Evolutionary conservation across 768 basidiomycete genomes (phyloP), one percentile per base, ranked within the genome.

Genomic region (Saitozyma podzolica): DNA sequence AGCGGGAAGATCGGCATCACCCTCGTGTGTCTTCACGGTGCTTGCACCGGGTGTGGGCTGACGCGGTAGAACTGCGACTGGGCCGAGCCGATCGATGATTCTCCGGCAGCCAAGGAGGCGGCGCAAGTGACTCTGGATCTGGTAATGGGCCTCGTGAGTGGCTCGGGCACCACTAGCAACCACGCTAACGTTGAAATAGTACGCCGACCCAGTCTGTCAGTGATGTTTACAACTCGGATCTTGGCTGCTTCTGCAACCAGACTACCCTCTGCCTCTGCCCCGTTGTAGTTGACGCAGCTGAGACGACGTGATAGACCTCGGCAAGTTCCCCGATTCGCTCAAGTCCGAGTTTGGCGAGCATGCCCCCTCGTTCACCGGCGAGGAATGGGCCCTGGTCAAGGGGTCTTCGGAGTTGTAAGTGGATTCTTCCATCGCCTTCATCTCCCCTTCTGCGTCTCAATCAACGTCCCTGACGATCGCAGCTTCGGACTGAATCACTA

Each of bases 381-480:
- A 73, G 58, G 73, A 77, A 49, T 65, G 63, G 67, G 58, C 54
- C 41, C 14, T 72, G 19, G 41, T 75, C 48, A 70, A 68, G 48
- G 70, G 71, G 4, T 70, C 69, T 8, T 64, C 66, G 16, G 72
- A 73, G 14, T 73, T 73, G 62, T 65, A 45, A 40, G 63, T 47
- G 51, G 45, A 13, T 2, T 39, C 17, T 6, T 50, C 1, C 4
- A 13, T 47, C 45, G n/a, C 45, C 45, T 13, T 47, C 13, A 47
- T 47, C 45, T 47, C 45, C 45, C 1, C 50, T 50, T 6, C 4
- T 52, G 3, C 16, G 7, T 40, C 17, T 48, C 43, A 13, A 43
- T 5, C 6, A 37, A 14, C 0, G 19, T 10, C 49, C 17, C 51
- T 54, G 43, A 40, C 42, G 10, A 17, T 29, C 37, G 13, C 29